Base-by-base conservation (phyloP, 192 early-diverging fungal species). In the Chytriomyces confervae region DNA sequence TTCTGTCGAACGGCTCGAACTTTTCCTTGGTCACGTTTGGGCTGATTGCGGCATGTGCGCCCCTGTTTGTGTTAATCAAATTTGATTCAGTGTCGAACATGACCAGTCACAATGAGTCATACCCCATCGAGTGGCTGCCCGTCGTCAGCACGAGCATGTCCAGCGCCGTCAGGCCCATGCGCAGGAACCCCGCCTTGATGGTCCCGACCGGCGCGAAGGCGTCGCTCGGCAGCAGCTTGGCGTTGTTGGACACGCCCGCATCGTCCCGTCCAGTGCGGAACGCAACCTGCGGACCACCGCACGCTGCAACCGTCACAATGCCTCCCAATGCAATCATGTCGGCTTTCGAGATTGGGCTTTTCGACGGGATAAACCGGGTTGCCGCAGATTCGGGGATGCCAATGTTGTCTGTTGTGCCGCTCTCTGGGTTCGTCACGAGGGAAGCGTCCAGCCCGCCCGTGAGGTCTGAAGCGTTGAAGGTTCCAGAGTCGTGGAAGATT, bases 301-400 rank as follows among this genome's bases (percentile, higher is more conserved):
- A 84, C 24, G 63, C 63, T 11, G 36, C 49, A 10, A 84, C 72
- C 5, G 79, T 57, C 5, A 81, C 71, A 50, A 78, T 48, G 13
- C 75, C 82, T 5, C 68, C 82, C n/a, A 84, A 24, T 1, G 76
- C 79, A 81, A 84, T 78, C 18, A 79, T 36, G 67, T 84, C 82
- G 10, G 82, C 79, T 5, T 78, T 16, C 20, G 74, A 49, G 10
- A 76, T 76, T 20, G 66, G 51, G 48, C 66, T 76, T 46, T 46
- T 50, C 44, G 48, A 20, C 18, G 44, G 66, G 7, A 57, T 49
- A 61, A 66, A 67, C 10, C 24, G 18, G 50, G 79, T 50, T 18
- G 80, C 72, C 9, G 75, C 45, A 9, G 72, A 62, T 24, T 43
- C 29, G 6, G 24, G 36, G 48, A 80, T 64, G 18, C 69, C 79